A percentile compares a stretch with the other conserved stretches of the same genome.
Conservation (phyloP, 129 eudicot genomes). For the Centaurea solstitialis region DNA sequence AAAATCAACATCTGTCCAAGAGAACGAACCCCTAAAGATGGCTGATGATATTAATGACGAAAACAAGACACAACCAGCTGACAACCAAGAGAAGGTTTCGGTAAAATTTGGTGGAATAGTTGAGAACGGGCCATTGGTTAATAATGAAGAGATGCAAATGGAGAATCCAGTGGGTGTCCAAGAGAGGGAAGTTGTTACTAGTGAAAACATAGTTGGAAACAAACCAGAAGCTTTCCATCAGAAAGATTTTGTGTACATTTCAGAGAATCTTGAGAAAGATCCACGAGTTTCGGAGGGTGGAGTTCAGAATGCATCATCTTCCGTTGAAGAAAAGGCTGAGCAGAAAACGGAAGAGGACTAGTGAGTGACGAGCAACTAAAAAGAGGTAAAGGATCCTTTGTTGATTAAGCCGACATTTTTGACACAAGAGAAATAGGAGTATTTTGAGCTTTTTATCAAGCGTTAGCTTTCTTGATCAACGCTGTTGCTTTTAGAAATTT, state of each 20-base stretch:
- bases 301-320: background rate
- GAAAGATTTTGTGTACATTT: constrained; percentile 1
- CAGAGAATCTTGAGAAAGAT: constrained; percentile 11
- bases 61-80: constrained; percentile 14
- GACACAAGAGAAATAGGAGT: constrained; percentile 21
- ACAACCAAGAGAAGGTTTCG: background rate
- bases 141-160: background rate
- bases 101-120: background rate
- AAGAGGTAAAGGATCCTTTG: constrained; percentile 1
- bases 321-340: background rate
- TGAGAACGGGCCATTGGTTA: background rate
- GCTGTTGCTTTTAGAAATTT: constrained; percentile 13
- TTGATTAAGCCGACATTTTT: constrained; percentile 27
- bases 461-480: constrained; percentile 2
- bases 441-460: background rate
- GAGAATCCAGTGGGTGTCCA: background rate
- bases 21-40: background rate
- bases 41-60: constrained; percentile 21
- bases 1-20: constrained; percentile 21
- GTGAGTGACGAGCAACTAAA: background rate
- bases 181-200: background rate
- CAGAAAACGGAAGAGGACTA: background rate
- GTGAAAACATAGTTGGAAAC: background rate
- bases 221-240: background rate
- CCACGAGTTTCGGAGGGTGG: constrained; percentile 1